phyloP scores from a whole-genome alignment of 805 yeast genomes.

The Wickerhamomyces bisporus region DNA sequence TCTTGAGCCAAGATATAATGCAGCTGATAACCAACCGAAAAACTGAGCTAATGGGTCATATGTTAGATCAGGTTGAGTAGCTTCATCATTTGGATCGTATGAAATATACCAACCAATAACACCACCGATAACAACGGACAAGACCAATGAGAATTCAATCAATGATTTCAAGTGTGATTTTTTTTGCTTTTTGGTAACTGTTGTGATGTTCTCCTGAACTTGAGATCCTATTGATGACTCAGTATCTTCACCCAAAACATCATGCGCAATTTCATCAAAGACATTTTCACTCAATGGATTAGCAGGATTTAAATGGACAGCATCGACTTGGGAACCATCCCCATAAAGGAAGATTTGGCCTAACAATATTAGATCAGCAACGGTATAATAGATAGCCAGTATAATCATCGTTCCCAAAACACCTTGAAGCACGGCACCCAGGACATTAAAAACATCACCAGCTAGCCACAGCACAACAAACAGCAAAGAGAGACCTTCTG shows the following conservation, averaged over 20 bases:
- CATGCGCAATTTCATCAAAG: constrained; percentile 54
- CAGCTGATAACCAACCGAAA: constrained; percentile 78
- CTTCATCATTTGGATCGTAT: constrained; percentile 35
- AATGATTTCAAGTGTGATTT: constrained; percentile 19
- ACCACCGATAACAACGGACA: constrained; percentile 70
- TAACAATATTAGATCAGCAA: constrained; percentile 81
- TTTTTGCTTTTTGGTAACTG: constrained; percentile 7
- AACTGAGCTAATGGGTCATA: constrained; percentile 78
- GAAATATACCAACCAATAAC: constrained; percentile 83
- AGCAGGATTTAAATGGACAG: constrained; percentile 82
- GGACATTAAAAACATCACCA: constrained; percentile 90
- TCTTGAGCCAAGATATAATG: constrained; percentile 77
- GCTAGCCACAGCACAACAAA: constrained; percentile 88
- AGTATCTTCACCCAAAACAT: constrained; percentile 28
- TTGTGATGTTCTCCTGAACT: constrained; percentile 2
- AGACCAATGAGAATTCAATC: constrained; percentile 43
- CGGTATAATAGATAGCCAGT: constrained; percentile 86
- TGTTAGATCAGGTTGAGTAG: constrained; percentile 40
- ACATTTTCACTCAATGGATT: constrained; percentile 74
- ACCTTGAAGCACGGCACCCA: constrained; percentile 87
- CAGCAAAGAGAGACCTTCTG: constrained; percentile 84
- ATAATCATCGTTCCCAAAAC: constrained; percentile 93
- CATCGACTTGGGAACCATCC: constrained; percentile 54
- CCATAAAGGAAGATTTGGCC: constrained; percentile 83
- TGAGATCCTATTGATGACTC: constrained; percentile 9